Base-by-base conservation (phyloP, 2,329 filamentous ascomycete species). In the Aurifilum marmelostoma region DNA sequence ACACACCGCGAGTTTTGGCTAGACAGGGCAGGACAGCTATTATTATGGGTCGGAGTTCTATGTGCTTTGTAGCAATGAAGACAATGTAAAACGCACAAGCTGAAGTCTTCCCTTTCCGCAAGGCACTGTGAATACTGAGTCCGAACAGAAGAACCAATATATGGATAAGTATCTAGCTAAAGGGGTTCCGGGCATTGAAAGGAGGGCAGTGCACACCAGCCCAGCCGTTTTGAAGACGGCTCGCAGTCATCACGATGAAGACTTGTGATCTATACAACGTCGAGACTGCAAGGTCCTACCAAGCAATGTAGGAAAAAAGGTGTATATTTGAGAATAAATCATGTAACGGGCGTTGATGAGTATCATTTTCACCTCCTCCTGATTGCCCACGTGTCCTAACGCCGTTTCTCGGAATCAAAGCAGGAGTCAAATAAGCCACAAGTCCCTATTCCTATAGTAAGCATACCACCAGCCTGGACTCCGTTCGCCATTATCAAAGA, bases 401-500 rank as follows among this genome's bases (percentile, higher is more conserved):
- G 56, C 56, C 56, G n/a, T 34, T 37, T 18, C 27, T 9, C 21
- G 32, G 56, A 11, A 59, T 37, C 56, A 37, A 59, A 59, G 11
- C 9, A 56, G 24, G 52, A 56, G 3, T 24, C 52, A 56, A 56
- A 6, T 29, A 56, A 56, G 27, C 52, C 52, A 18, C 32, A 29
- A 2, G 52, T 34, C 14, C 24, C 52, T 16, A 1, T 27, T 6
- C 52, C 52, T 29, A 18, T 18, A 16, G 52, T 32, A 8, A 56
- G 12, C 18, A 29, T 65, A 47, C 43, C 34, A 34, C 34, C 65
- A 64, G 56, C 67, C 68, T 69, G 70, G 68, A 71, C 70, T 68
- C 64, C 32, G 76, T 77, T 76, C 71, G 75, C 76, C 60, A 76
- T 71, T 56, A 47, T n/a, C 18, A 47, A 39, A 14, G 24, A 27